Evolutionary conservation across 139 green algal species (phyloP).

Genomic region (Micromonas pusilla): DNA sequence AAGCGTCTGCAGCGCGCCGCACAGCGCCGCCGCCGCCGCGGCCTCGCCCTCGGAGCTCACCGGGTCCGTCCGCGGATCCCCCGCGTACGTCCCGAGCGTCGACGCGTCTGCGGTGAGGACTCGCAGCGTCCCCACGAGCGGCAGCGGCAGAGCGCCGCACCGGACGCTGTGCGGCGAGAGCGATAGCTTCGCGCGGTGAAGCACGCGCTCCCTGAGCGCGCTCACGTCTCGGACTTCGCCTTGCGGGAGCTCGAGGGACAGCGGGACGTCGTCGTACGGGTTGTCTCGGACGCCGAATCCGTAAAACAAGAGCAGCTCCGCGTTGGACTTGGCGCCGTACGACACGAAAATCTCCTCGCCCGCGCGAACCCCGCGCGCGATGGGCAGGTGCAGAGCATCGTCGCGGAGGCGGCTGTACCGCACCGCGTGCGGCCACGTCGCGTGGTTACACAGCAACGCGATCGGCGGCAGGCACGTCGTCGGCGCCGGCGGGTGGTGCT

Average conservation of each 20-base stretch:
- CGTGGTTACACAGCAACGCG: slow-evolving; percentile 5
- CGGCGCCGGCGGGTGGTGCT: too few species aligned
- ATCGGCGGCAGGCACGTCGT: neutral
- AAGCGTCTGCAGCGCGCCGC: neutral
- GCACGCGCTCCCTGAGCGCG: neutral
- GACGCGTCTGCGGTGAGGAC: neutral
- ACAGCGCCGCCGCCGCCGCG: neutral
- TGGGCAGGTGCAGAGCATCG: neutral
- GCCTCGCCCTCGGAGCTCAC: neutral
- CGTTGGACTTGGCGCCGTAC: slow-evolving; percentile 15
- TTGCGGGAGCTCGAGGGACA: neutral
- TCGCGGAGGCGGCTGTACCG: neutral
- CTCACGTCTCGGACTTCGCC: neutral
- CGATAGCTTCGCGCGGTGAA: neutral
- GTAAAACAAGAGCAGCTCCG: slow-evolving; percentile 14
- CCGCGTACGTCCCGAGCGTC: neutral
- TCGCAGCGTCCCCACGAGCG: neutral
- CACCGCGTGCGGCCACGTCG: neutral
- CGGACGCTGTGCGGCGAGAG: neutral
- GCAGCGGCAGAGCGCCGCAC: neutral
- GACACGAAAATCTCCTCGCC: slow-evolving; percentile 24
- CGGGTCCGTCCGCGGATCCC: neutral
- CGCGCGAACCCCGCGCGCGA: neutral
- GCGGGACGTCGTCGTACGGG: neutral
- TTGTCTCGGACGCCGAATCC: slow-evolving; percentile 5